Conservation (phyloP, 2,329 filamentous ascomycete species). For the Pezicula rhizophila region DNA sequence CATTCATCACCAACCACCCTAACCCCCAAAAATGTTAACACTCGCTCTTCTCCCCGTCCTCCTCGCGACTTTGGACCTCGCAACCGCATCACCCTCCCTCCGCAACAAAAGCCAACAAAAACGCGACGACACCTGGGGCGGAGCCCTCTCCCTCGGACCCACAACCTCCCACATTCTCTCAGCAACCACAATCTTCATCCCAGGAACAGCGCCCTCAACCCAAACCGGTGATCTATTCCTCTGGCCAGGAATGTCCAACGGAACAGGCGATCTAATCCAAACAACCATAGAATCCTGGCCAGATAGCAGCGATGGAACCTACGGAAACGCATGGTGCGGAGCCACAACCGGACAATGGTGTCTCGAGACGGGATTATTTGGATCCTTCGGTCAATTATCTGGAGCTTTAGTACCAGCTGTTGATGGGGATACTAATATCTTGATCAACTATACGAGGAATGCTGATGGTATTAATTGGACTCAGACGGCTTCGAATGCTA, state of each 20-base stretch:
- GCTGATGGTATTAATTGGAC: conserved; percentile 17
- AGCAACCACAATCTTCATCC: conserved; percentile 34
- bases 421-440: conserved; percentile 22
- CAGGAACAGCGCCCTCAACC: conserved; percentile 30
- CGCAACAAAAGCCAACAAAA: not conserved
- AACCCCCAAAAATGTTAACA: too few relatives aligned
- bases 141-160: conserved; percentile 32
- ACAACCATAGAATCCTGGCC: conserved; percentile 36
- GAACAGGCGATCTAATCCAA: conserved; percentile 37
- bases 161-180: conserved; percentile 32
- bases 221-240: conserved; percentile 35
- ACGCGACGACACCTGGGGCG: conserved; percentile 29
- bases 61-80: too few relatives aligned
- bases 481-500: conserved; percentile 29
- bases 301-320: conserved; percentile 4
- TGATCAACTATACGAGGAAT: conserved; percentile 23
- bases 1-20: too few relatives aligned
- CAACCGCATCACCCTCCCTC: too few relatives aligned
- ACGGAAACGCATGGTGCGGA: conserved; percentile 34
- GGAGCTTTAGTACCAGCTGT: conserved; percentile 14
- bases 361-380: conserved; percentile 34
- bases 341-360: conserved; percentile 33
- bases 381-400: conserved; percentile 35
- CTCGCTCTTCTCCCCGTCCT: too few relatives aligned
- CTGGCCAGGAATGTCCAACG: conserved; percentile 40